Evolutionary conservation across 179 eudicot genomes (phyloP).

Genomic region (Beta macrorhiza): DNA sequence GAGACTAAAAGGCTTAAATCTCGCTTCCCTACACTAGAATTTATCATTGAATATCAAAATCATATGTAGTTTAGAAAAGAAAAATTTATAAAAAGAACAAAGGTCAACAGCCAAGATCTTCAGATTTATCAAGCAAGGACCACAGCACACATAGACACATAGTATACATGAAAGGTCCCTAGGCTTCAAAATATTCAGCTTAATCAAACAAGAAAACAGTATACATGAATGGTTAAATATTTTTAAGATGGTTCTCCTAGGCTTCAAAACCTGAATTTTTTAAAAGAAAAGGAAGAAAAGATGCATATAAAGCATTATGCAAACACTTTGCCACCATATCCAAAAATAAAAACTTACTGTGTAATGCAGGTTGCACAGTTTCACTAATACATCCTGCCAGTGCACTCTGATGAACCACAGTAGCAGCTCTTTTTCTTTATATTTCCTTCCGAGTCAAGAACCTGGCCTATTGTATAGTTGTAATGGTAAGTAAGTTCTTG

Average conservation of each 20-base stretch:
- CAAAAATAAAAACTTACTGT: conserved; percentile 21
- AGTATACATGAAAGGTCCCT: too few relatives aligned
- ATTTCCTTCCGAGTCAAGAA: conserved; percentile 61
- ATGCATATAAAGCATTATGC: neutral
- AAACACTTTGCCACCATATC: neutral
- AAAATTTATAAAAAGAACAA: too few relatives aligned
- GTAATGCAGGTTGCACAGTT: conserved; percentile 1
- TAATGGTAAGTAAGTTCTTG: conserved; percentile 78
- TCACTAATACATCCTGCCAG: conserved; percentile 69
- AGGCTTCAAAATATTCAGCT: neutral
- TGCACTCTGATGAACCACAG: conserved; percentile 77
- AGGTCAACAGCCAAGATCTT: neutral
- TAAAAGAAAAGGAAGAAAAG: neutral
- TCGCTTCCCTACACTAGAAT: too few relatives aligned
- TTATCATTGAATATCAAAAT: too few relatives aligned
- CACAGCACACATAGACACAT: neutral
- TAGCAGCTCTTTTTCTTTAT: conserved; percentile 66
- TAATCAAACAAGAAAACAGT: neutral
- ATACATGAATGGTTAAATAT: neutral
- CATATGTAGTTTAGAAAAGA: too few relatives aligned
- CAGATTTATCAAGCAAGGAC: neutral
- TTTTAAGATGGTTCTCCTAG: neutral
- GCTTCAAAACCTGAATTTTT: neutral
- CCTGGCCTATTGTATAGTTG: conserved; percentile 61
- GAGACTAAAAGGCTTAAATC: too few relatives aligned